phyloP scores from a whole-genome alignment of 1,284 basidiomycete genomes.

The Athelia psychrophila region DNA sequence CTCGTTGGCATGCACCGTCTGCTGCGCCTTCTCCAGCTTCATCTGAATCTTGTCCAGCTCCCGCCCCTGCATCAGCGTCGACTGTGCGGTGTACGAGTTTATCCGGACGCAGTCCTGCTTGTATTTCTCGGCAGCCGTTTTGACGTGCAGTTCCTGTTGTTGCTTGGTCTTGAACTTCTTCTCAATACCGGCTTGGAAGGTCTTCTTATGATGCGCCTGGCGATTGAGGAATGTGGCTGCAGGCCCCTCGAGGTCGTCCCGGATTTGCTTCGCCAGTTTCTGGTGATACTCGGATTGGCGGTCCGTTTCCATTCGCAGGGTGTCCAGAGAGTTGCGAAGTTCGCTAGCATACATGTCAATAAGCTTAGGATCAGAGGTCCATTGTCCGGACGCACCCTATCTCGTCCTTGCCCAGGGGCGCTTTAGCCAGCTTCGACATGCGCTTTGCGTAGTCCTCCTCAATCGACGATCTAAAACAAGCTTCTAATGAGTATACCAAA shows the following conservation, averaged over 20 bases:
- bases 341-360: slow-evolving; percentile 48
- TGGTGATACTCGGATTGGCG: slow-evolving; percentile 73
- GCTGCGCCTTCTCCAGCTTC: slow-evolving; percentile 90
- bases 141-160: slow-evolving; percentile 79
- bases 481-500: no score
- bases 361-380: no score
- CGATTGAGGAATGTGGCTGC: slow-evolving; percentile 61
- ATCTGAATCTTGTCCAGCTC: slow-evolving; percentile 87
- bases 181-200: slow-evolving; percentile 74
- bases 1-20: slow-evolving; percentile 88
- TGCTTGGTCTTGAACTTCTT: slow-evolving; percentile 87
- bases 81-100: slow-evolving; percentile 94
- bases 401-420: slow-evolving; percentile 82
- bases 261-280: slow-evolving; percentile 72
- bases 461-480: slow-evolving; percentile 78
- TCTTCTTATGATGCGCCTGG: slow-evolving; percentile 76
- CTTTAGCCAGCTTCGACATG: slow-evolving; percentile 79
- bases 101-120: slow-evolving; percentile 92
- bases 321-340: slow-evolving; percentile 75
- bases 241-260: slow-evolving; percentile 74
- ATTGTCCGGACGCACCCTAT: slow-evolving; percentile 85
- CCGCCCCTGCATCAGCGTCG: slow-evolving; percentile 89
- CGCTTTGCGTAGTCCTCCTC: slow-evolving; percentile 97
- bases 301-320: slow-evolving; percentile 81
- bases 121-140: slow-evolving; percentile 92